Evolutionary conservation across 257 asterid species (phyloP), one percentile per base, ranked within the genome.

Genomic region (Scutellaria baicalensis): DNA sequence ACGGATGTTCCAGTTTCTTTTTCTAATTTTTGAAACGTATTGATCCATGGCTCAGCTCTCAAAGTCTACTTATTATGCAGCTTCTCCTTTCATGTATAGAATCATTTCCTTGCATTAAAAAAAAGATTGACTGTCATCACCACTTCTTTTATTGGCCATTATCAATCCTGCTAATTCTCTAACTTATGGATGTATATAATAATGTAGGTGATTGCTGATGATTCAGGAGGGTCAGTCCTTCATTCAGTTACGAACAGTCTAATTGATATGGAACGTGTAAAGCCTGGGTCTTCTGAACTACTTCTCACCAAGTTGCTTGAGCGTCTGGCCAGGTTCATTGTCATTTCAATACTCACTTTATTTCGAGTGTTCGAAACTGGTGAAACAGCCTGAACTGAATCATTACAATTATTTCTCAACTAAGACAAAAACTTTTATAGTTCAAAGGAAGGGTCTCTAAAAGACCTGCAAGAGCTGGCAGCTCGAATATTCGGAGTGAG

Each of bases 401-500:
- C 63, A 45, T 40, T 73, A 54, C 21, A 50, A 44, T 17, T 48
- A 49, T 16, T 69, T 55, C 75, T 75, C 47, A 83, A 54, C 59
- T 57, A 68, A 63, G 61, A 40, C 56, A 21, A 50, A 69, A 65
- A 59, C 33, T 27, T 74, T 59, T 84, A 85, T 83, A 93, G 97
- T 77, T 85, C 96, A 65, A 91, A 84, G 73, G 97, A 91, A 66
- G 80, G 80, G 13, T 89, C 96, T n/a, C 60, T 93, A 78, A 91
- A 84, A 76, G 90, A 88, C 77, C 86, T 93, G 49, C 96, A 86
- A 81, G 97, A 88, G 62, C 86, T 91, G 18, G 96, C 97, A 38
- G 71, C 85, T 56, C 89, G 75, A 55, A 74, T 81, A 62, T 91
- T 93, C 54, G 59, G 71, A 18, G 84, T 81, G 71, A 90, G 89